These are phyloP conservation scores for Starmerella davenportii DNA, from an alignment of 805 yeast genomes.

Conservation along the genomic window DNA sequence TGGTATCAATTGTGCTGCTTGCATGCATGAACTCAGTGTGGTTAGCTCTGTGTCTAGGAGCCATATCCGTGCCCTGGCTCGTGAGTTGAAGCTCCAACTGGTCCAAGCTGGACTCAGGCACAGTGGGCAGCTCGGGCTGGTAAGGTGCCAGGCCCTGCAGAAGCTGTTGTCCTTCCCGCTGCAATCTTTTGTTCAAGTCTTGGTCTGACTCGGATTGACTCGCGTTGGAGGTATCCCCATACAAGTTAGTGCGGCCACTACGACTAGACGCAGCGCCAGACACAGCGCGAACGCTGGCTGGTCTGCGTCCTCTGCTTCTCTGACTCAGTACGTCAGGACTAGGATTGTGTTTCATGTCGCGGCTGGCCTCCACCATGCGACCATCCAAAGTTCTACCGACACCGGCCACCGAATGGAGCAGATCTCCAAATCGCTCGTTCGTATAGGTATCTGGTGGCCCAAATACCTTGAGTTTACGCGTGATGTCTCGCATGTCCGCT, in stretches of 20 bases:
- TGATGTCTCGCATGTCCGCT: neutral
- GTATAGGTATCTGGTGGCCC: constrained; percentile 17
- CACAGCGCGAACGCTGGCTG: too few species aligned
- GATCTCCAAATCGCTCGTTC: constrained; percentile 14
- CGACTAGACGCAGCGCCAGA: neutral
- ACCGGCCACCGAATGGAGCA: constrained; percentile 10
- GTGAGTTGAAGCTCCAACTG: constrained; percentile 14
- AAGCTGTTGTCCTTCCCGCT: constrained; percentile 11
- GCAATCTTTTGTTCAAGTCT: constrained; percentile 8
- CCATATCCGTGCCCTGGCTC: constrained; percentile 4
- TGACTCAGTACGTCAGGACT: too few species aligned
- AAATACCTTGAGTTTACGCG: constrained; percentile 12
- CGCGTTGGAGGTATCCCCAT: too few species aligned
- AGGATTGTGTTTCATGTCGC: too few species aligned
- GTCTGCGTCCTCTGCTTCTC: too few species aligned
- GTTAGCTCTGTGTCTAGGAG: neutral
- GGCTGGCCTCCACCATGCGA: too few species aligned
- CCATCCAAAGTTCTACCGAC: too few species aligned
- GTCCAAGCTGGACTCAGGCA: constrained; percentile 14
- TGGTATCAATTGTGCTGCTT: neutral
- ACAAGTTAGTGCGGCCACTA: neutral
- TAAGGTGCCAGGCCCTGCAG: constrained; percentile 10
- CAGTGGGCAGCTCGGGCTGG: constrained; percentile 5
- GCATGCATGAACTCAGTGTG: neutral
- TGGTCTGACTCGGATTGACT: constrained; percentile 4